Percentiles rank a stretch among this genome's conserved stretches.
Evolutionary conservation across 2,329 filamentous ascomycete genomes (phyloP).

Genomic region (Alternaria ventricosa): DNA sequence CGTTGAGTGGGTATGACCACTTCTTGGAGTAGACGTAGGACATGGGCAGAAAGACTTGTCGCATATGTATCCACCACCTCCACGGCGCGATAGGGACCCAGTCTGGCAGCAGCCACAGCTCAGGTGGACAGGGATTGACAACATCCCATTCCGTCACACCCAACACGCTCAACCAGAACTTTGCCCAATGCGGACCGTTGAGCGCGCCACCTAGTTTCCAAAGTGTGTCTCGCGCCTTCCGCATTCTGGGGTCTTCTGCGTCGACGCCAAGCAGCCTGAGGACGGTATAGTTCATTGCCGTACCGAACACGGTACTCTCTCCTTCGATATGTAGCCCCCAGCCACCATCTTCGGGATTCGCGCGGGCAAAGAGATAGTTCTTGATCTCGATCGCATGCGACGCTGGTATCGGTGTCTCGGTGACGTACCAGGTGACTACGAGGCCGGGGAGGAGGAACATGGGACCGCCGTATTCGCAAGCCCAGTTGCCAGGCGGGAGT

Average conservation of each 20-base stretch:
- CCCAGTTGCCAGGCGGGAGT: constrained; percentile 90
- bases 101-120: constrained; percentile 90
- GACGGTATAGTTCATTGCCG: constrained; percentile 82
- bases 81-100: constrained; percentile 90
- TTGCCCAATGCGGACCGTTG: constrained; percentile 91
- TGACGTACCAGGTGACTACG: constrained; percentile 86
- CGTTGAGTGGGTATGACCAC: constrained; percentile 78
- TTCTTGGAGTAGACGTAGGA: constrained; percentile 84
- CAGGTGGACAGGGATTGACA: constrained; percentile 91
- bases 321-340: constrained; percentile 97
- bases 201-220: constrained; percentile 86
- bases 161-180: constrained; percentile 89
- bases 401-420: constrained; percentile 82
- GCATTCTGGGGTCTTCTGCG: constrained; percentile 82
- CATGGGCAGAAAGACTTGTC: constrained; percentile 95
- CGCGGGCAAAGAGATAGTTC: constrained; percentile 87
- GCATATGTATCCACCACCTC: constrained; percentile 98
- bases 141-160: constrained; percentile 88
- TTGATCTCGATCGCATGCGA: constrained; percentile 86
- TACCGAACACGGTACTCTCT: constrained; percentile 90
- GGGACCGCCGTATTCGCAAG: constrained; percentile 94
- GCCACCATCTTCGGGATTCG: constrained; percentile 87
- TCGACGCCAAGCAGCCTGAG: constrained; percentile 83
- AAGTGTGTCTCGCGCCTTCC: constrained; percentile 80
- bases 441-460: constrained; percentile 93